Evolutionary conservation across 148 eudicot genomes (phyloP).

Genomic region (Pharnaceum exiguum): DNA sequence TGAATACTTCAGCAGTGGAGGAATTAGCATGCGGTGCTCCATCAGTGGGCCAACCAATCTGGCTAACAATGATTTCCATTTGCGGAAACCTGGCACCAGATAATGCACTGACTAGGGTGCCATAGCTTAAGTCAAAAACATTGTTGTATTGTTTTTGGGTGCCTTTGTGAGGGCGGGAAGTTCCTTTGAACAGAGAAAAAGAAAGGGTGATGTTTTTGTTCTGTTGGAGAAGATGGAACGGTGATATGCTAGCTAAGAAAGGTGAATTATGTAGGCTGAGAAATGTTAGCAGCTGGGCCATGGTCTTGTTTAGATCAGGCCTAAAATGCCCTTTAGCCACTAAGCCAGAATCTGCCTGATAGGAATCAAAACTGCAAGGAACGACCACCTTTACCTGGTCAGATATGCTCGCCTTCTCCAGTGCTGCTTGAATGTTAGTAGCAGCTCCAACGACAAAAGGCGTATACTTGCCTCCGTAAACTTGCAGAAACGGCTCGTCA

Average conservation of each 20-base stretch:
- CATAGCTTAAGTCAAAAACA: conserved; percentile 64
- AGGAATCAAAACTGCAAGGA: conserved; percentile 81
- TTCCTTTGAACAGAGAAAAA: conserved; percentile 58
- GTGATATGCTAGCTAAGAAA: conserved; percentile 58
- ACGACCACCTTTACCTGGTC: conserved; percentile 55
- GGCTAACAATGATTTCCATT: conserved; percentile 53
- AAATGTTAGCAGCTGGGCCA: conserved; percentile 64
- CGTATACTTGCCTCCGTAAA: conserved; percentile 51
- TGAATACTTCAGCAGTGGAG: conserved; percentile 53
- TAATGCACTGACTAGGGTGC: conserved; percentile 56
- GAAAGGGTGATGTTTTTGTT: conserved; percentile 63
- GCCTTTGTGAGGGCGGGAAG: conserved; percentile 53
- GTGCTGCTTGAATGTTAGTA: conserved; percentile 66
- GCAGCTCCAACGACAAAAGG: conserved; percentile 79
- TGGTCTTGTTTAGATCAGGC: conserved; percentile 67
- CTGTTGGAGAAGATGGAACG: conserved; percentile 54
- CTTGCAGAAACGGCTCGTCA: conserved; percentile 68
- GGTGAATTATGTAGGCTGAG: conserved; percentile 61
- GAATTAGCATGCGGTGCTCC: conserved; percentile 69
- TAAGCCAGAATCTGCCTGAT: conserved; percentile 51
- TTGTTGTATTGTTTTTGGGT: conserved; percentile 51
- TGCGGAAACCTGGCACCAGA: conserved; percentile 47
- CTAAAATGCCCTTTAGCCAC: conserved; percentile 75
- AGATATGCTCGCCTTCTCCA: conserved; percentile 56
- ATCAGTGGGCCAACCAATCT: conserved; percentile 95